Evolutionary conservation across 108 stramenopile genomes (phyloP), one percentile per base, ranked within the genome.

Genomic region (Nitzschia putrida): DNA sequence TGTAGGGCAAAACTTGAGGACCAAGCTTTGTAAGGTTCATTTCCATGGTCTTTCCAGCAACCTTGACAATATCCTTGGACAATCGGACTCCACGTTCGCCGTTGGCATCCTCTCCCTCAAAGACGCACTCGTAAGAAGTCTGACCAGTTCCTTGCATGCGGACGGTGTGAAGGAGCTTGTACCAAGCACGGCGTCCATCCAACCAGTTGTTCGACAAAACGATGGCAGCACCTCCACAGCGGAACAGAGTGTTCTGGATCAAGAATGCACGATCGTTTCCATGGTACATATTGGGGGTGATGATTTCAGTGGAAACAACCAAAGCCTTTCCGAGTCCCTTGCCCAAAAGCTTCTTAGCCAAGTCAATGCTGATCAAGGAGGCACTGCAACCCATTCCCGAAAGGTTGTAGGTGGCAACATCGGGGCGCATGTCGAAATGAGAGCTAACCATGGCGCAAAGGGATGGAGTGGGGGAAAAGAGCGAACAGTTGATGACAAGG

Each of bases 381-480:
- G 98, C 98, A 66, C 88, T 85, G 77, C 98, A 99, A 54, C 98
- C 98, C 98, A 99, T 99, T 57, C 98, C 98, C 9, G 88, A 82
- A 13, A 99, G 79, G 71, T 99, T 99, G 86, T 85, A 99, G 25
- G 93, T 88, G 43, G 76, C 76, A 58, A 96, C 84, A 73, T 97
- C 96, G 39, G 68, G 65, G 38, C 98, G 85, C 94, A 99, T 86
- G 12, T 84, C 86, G 71, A 97, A 99, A 57, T 96, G 90, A 47
- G 88, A 88, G 61, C 91, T 77, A 5, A 99, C 95, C 96, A 97
- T 97, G 65, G 97, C 96, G 73, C 97, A 97, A 20, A 99, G 90
- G 51, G 90, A 92, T 5, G 98, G 98, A 0, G 98, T 99, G 0
- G 98, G 98, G 13, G 93, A 94, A 77, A 99, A 99, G 16, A 99